These are phyloP conservation scores for Rhodocollybia butyracea DNA, from an alignment of 768 basidiomycete genomes.

Conservation along the genomic window DNA sequence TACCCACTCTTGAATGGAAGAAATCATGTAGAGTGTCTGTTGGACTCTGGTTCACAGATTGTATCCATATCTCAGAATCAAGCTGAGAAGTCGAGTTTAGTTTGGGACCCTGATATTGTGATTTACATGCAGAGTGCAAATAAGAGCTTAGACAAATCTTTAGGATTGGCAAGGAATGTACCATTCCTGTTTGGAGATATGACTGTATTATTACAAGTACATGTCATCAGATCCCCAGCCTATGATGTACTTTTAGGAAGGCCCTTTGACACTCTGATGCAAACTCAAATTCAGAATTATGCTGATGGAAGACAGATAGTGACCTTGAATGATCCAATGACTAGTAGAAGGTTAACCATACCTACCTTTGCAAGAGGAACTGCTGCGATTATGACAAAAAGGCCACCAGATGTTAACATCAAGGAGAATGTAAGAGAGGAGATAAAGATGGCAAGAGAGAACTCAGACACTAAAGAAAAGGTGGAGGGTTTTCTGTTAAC, in stretches of 20 bases:
- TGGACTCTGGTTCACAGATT: slow-evolving; percentile 23
- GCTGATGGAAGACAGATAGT: background rate
- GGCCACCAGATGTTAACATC: too few relatives aligned
- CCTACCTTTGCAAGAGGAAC: slow-evolving; percentile 1
- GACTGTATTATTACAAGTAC: slow-evolving; percentile 23
- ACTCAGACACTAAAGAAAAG: background rate
- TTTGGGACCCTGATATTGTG: slow-evolving; percentile 16
- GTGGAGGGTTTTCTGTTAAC: slow-evolving; percentile 4
- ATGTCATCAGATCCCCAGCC: slow-evolving; percentile 20
- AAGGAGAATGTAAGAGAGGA: background rate
- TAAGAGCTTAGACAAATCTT: slow-evolving; percentile 12
- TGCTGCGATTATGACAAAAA: background rate
- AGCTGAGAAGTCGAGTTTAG: slow-evolving; percentile 12
- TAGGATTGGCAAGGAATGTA: slow-evolving; percentile 23
- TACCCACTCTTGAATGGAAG: slow-evolving; percentile 16
- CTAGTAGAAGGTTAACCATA: background rate
- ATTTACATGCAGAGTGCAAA: slow-evolving; percentile 25
- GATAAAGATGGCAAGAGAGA: background rate
- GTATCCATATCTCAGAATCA: slow-evolving; percentile 21
- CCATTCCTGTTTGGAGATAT: slow-evolving; percentile 19
- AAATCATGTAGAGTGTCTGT: slow-evolving; percentile 16
- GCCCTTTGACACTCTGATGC: slow-evolving; percentile 1
- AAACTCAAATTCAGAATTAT: background rate
- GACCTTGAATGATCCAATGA: background rate
- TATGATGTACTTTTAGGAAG: slow-evolving; percentile 24